A percentile compares a stretch with the other conserved stretches of the same genome.
phyloP scores from a whole-genome alignment of 441 rosid genomes.

The Populus hybrid region DNA sequence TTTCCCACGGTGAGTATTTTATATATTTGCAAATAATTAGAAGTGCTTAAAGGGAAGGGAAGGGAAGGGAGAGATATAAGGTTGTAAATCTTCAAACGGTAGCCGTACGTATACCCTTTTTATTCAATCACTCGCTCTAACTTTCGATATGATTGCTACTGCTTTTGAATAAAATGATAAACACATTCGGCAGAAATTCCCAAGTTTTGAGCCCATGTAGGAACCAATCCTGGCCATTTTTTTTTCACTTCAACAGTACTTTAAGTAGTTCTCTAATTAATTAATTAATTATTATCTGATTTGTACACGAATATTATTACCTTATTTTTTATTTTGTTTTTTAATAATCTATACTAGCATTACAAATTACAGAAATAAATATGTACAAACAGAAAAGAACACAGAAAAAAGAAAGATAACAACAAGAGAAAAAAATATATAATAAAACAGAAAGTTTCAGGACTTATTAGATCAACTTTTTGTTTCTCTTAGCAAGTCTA shows the following conservation, averaged over 20 bases:
- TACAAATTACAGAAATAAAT: not conserved
- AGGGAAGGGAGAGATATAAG: not conserved
- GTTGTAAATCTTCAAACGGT: not conserved
- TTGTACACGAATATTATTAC: not conserved
- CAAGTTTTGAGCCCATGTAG: not conserved
- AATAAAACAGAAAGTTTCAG: too few relatives aligned
- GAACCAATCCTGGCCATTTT: not conserved
- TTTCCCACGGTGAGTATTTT: not conserved
- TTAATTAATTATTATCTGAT: too few relatives aligned
- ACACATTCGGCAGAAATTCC: not conserved
- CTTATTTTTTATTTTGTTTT: too few relatives aligned
- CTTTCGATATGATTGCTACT: conserved; percentile 11
- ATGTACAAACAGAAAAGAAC: not conserved
- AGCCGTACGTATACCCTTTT: not conserved
- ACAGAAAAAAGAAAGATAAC: not conserved
- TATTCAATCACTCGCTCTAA: not conserved
- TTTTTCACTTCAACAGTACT: not conserved
- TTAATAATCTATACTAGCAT: not conserved
- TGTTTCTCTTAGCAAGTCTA: too few relatives aligned
- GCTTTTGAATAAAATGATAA: conserved; percentile 3
- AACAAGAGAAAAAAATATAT: not conserved
- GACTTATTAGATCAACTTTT: too few relatives aligned
- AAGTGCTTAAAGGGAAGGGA: not conserved
- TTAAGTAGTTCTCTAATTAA: not conserved
- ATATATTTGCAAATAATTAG: not conserved